Evolutionary conservation across 1,139 yeast species (phyloP).

Genomic region (Barnettozyma hawaiiensis): DNA sequence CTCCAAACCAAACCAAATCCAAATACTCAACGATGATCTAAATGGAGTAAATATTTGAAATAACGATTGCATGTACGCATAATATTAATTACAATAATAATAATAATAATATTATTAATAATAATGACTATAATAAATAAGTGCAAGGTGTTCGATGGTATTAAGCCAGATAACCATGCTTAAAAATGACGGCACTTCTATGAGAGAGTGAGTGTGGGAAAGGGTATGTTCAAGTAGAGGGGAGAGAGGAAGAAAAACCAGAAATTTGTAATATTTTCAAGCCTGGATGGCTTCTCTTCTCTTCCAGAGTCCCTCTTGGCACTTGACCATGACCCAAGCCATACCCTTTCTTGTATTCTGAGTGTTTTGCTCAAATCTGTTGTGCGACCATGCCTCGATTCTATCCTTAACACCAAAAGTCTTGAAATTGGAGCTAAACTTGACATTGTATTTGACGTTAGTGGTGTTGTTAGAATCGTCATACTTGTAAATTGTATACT

Average conservation of each 20-base stretch:
- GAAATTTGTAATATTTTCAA: background rate
- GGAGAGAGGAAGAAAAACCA: too few species aligned
- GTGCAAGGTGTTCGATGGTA: background rate
- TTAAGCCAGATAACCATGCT: background rate
- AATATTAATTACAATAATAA: background rate
- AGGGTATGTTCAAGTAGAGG: background rate
- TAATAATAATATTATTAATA: background rate
- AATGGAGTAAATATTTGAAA: too few species aligned
- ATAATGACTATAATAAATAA: slow-evolving; percentile 6
- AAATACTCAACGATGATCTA: too few species aligned
- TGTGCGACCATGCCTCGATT: slow-evolving; percentile 80
- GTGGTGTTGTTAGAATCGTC: slow-evolving; percentile 32
- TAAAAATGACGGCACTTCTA: background rate
- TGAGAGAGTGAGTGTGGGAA: too few species aligned
- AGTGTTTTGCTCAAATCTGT: slow-evolving; percentile 62
- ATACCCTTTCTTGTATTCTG: slow-evolving; percentile 67
- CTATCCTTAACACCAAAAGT: slow-evolving; percentile 58
- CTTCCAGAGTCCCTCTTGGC: slow-evolving; percentile 31
- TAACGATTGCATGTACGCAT: too few species aligned
- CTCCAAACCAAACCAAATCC: too few species aligned
- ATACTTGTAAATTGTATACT: slow-evolving; percentile 51
- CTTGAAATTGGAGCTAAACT: slow-evolving; percentile 64
- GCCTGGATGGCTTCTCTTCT: slow-evolving; percentile 6
- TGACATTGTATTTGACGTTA: slow-evolving; percentile 47
- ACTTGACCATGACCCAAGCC: slow-evolving; percentile 66